Evolutionary conservation across 169 alveolate species (phyloP), one percentile per base, ranked within the genome.

Genomic region (Pseudocohnilembus persalinus): DNA sequence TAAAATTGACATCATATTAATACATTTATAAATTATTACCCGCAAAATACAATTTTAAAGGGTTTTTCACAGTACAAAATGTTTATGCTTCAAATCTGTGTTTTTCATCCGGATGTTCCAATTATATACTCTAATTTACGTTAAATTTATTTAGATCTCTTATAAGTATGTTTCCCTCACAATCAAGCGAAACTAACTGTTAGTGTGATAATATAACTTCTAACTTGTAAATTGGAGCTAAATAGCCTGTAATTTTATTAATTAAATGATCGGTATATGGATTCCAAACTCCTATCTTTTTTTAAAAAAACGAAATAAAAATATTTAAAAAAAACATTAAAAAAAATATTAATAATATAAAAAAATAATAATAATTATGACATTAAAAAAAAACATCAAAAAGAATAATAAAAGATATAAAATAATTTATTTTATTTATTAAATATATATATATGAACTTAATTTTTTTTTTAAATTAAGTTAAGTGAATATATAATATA

Each of bases 91-190:
- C 83, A 76, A 88, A 77, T 84, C 68, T 64, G 90, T 88, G 77
- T 88, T 87, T 77, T 84, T 89, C 63, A 0, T 79, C 78, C 30
- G 63, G 74, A 80, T 88, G 33, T 11, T 86, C 81, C n/a, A 88
- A 49, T 11, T 85, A 88, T 79, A 94, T 92, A 1, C 92, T 91
- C 83, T 94, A 89, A 32, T 88, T 88, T 35, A 89, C 85, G 29
- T 89, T 92, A 77, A 94, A 94, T 65, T 92, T 93, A 29, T 95
- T 63, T 16, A 93, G 83, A 88, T 92, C 96, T 94, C 97, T 90
- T 28, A 94, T 90, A 85, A 92, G 91, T 72, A 94, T 88, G 90
- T 92, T 91, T 29, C 97, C 97, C 32, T 93, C 87, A 1, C 91
- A 92, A 90, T 94, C 97, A 16, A 94, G 94, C 0, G 96, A 89